Percentiles rank a stretch among this genome's conserved stretches.
Evolutionary conservation across 2,329 filamentous ascomycete genomes (phyloP).

Genomic region (Beauveria medogensis): DNA sequence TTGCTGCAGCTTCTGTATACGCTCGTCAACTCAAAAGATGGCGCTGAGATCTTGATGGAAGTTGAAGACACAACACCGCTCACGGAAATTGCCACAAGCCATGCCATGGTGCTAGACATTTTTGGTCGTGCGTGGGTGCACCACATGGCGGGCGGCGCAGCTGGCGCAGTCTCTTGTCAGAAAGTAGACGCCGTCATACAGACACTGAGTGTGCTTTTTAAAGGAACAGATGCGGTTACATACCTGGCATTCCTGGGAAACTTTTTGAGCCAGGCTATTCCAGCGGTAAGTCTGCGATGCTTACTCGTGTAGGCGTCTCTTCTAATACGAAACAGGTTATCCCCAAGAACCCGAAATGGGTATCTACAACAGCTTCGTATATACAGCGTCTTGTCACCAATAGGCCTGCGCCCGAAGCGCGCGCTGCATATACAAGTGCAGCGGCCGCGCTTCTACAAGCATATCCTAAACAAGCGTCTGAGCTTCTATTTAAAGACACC

Average conservation of each 20-base stretch:
- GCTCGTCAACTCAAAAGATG: conserved; percentile 43
- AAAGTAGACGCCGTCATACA: conserved; percentile 42
- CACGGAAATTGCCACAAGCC: conserved; percentile 46
- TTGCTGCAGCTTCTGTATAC: conserved; percentile 50
- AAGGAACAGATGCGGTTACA: conserved; percentile 51
- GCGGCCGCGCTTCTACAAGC: conserved; percentile 48
- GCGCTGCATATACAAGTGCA: conserved; percentile 52
- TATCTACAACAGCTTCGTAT: conserved; percentile 36
- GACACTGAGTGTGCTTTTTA: conserved; percentile 44
- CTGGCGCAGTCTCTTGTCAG: conserved; percentile 21
- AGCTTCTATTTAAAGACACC: conserved; percentile 44
- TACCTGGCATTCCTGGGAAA: conserved; percentile 49
- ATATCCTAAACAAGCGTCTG: conserved; percentile 39
- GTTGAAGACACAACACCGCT: conserved; percentile 46
- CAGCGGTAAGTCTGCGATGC: conserved; percentile 31
- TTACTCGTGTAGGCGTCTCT: not conserved
- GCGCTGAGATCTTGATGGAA: conserved; percentile 39
- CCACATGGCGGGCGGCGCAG: conserved; percentile 24
- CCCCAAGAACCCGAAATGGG: conserved; percentile 45
- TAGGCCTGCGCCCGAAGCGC: conserved; percentile 45
- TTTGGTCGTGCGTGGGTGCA: conserved; percentile 50
- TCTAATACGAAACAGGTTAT: conserved; percentile 32
- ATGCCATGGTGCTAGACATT: conserved; percentile 47
- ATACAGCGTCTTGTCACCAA: conserved; percentile 47
- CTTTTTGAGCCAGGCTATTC: conserved; percentile 41